These are phyloP conservation scores for Polytrichum commune DNA, from an alignment of 225 moss, liverwort and hornwort species.

Conservation along the genomic window DNA sequence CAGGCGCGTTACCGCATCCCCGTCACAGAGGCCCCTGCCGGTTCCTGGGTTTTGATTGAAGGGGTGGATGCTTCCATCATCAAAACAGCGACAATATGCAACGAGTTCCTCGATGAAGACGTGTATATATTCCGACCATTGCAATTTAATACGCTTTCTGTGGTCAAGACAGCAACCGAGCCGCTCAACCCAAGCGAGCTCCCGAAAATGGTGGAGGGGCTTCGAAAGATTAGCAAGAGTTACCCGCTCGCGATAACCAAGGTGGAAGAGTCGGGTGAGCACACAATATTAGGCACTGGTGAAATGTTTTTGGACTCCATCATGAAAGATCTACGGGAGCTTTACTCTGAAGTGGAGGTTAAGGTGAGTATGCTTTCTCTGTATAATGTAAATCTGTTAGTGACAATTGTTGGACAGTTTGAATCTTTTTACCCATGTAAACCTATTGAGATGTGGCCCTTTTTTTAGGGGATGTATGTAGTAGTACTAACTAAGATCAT, in stretches of 20 bases:
- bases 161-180: slow-evolving; percentile 96
- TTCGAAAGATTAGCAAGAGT: slow-evolving; percentile 98
- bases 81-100: slow-evolving; percentile 90
- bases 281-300: slow-evolving; percentile 95
- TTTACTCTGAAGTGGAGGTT: slow-evolving; percentile 98
- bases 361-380: slow-evolving; percentile 51
- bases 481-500: too few relatives aligned
- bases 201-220: slow-evolving; percentile 98
- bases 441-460: too few relatives aligned
- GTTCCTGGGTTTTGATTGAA: slow-evolving; percentile 92
- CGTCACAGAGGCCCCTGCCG: slow-evolving; percentile 75
- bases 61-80: slow-evolving; percentile 95
- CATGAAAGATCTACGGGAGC: slow-evolving; percentile 96
- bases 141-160: slow-evolving; percentile 94
- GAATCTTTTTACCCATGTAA: too few relatives aligned
- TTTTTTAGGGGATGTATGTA: too few relatives aligned
- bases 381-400: too few relatives aligned
- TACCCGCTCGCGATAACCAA: slow-evolving; percentile 96
- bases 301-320: slow-evolving; percentile 98
- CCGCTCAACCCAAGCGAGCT: slow-evolving; percentile 96
- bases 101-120: slow-evolving; percentile 84
- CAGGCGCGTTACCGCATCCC: slow-evolving; percentile 95
- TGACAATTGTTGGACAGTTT: too few relatives aligned
- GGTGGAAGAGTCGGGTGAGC: slow-evolving; percentile 99
- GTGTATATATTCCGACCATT: slow-evolving; percentile 86